These are phyloP conservation scores for Grosmannia serpens DNA, from an alignment of 2,329 filamentous ascomycete genomes.

Conservation along the genomic window DNA sequence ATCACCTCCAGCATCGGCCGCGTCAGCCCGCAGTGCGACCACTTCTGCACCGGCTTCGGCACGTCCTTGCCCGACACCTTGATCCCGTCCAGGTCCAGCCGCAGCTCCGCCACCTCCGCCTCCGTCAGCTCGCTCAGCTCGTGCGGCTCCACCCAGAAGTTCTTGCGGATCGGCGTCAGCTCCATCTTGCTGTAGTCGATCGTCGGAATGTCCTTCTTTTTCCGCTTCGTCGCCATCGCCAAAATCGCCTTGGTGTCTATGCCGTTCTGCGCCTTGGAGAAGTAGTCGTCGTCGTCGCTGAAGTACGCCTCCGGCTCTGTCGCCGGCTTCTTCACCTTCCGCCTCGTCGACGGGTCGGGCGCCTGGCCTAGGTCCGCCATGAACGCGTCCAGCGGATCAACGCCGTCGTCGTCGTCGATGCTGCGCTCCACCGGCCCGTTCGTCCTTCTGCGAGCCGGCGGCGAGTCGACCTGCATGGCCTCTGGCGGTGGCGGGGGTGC, in stretches of 20 bases:
- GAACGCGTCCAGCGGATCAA: constrained; percentile 93
- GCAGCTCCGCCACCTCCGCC: constrained; percentile 68
- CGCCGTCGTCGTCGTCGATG: constrained; percentile 49
- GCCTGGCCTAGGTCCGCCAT: constrained; percentile 59
- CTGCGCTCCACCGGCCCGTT: neutral
- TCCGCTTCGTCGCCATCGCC: constrained; percentile 52
- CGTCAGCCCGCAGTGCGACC: constrained; percentile 88
- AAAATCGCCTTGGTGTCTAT: constrained; percentile 36
- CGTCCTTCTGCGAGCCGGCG: neutral
- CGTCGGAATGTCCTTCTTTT: constrained; percentile 90
- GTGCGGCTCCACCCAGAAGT: constrained; percentile 85
- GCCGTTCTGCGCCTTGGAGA: constrained; percentile 36
- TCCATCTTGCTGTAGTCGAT: constrained; percentile 81
- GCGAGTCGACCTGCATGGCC: constrained; percentile 44
- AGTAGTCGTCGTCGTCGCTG: constrained; percentile 71
- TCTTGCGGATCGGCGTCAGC: constrained; percentile 78
- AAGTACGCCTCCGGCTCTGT: constrained; percentile 73
- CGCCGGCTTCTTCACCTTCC: constrained; percentile 39
- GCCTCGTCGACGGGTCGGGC: constrained; percentile 31
- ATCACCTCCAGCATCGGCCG: constrained; percentile 81
- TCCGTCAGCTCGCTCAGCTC: constrained; percentile 77
- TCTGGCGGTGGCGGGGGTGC: constrained; percentile 20
- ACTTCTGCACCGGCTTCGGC: constrained; percentile 89
- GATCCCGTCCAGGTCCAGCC: constrained; percentile 86
- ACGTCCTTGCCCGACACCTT: constrained; percentile 82